Base-by-base conservation (phyloP, 2,329 filamentous ascomycete species). In the Pyricularia sp. region DNA sequence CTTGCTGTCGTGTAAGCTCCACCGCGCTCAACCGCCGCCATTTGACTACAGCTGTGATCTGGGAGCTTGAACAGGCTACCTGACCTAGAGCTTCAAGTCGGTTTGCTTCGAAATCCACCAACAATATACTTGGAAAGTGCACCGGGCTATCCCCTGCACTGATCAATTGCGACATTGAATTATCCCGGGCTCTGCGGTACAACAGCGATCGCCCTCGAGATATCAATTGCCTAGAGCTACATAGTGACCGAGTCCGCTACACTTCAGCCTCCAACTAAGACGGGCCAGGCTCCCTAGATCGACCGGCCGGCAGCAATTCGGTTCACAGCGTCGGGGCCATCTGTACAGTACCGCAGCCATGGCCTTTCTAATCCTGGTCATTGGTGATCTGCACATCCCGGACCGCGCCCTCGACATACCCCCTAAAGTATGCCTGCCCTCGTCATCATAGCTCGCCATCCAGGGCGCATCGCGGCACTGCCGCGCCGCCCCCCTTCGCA, bases 321-420 rank as follows among this genome's bases (percentile, higher is more conserved):
- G 14, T 9, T 28, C 36, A 50, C 42, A 26, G 42, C 65, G 12
- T 17, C 20, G 25, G n/a, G 55, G 17, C 28, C 26, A 30, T 31
- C 14, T 28, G 5, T 20, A 20, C 69, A 75, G 25, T 28, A 20
- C 59, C 59, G 59, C 25, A 20, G 90, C 88, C 84, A 93, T 94
- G 83, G 92, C 93, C 72, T 92, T 94, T 81, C 86, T 97, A 73
- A 93, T 97, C 77, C 87, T 97, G 77, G 92, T 95, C 77, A 92
- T 97, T 74, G 93, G 93, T 79, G 93, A 97, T 82, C 88, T 97
- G 68, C 93, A 97, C 83, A 97, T 97, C 81, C 93, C 93, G 75
- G 93, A 97, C 80, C 86, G 93, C 78, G 93, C 93, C 74, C 89
- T 95, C 72, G 93, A 97, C 79, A 94, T 97, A 76, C 93, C 93